Conservation (phyloP, 1,284 basidiomycete genomes). For the Cystobasidiaceae sp. region DNA sequence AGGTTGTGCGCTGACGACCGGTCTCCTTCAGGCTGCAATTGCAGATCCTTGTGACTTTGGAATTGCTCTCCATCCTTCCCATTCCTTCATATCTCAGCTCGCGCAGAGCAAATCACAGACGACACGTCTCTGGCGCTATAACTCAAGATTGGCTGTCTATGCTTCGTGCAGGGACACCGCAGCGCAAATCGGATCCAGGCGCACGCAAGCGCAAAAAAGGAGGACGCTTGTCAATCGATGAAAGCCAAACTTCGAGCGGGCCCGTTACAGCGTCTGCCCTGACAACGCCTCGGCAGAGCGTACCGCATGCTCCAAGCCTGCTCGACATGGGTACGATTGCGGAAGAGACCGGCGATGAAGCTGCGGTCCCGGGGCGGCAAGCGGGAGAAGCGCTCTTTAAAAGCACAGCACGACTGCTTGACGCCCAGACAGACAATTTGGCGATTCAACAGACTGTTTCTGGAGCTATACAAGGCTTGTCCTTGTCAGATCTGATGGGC, state of each 20-base stretch:
- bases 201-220: neutral
- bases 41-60: conserved; percentile 21
- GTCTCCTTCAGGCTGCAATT: conserved; percentile 10
- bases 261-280: neutral
- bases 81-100: neutral
- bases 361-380: neutral
- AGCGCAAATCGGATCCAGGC: neutral
- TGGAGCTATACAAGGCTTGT: conserved; percentile 16
- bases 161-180: neutral
- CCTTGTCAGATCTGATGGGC: conserved; percentile 11
- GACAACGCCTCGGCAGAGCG: conserved; percentile 1
- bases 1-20: neutral
- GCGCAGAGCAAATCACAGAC: conserved; percentile 3
- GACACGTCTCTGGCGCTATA: neutral
- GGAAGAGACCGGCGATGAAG: conserved; percentile 3
- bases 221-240: neutral
- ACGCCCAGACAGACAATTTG: conserved; percentile 28
- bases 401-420: conserved; percentile 15
- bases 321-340: neutral
- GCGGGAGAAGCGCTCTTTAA: conserved; percentile 16
- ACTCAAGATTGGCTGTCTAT: conserved; percentile 8
- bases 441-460: conserved; percentile 31
- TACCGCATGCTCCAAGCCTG: neutral
- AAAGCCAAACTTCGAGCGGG: neutral
- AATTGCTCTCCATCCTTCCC: conserved; percentile 8